These are phyloP conservation scores for Nannochloropsis salina DNA, from an alignment of 108 stramenopile species.

Conservation along the genomic window DNA sequence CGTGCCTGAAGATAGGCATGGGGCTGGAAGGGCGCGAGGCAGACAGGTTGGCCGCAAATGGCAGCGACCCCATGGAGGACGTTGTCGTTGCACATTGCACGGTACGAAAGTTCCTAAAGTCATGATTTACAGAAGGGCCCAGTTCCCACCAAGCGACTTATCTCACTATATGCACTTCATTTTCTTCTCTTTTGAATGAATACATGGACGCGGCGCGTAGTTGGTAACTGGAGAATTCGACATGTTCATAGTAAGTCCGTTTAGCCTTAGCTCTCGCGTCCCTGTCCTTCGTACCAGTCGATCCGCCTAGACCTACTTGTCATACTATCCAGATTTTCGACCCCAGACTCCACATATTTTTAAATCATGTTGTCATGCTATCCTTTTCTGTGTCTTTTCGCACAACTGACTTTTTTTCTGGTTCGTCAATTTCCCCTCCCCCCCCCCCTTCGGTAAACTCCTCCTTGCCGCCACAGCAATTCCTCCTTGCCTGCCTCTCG, in stretches of 20 bases:
- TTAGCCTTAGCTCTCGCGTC: no score
- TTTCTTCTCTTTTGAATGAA: neutral
- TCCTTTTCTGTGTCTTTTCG: no score
- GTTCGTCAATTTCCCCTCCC: no score
- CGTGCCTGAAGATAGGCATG: neutral
- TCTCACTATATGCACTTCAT: neutral
- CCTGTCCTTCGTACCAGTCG: no score
- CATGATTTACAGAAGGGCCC: no score
- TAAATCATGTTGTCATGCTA: no score
- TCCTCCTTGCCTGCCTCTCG: conserved; percentile 3
- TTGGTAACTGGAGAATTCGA: neutral
- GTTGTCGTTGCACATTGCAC: conserved; percentile 5
- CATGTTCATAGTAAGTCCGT: neutral
- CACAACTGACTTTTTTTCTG: no score
- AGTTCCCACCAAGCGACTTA: no score
- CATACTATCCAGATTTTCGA: no score
- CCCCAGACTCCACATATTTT: no score
- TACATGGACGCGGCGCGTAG: neutral
- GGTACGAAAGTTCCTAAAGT: neutral
- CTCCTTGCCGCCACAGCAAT: neutral
- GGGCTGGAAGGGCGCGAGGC: neutral
- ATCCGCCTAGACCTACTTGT: no score
- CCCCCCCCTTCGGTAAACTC: no score
- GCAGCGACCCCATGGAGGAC: neutral
- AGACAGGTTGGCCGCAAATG: neutral